Evolutionary conservation across 768 basidiomycete genomes (phyloP).

Genomic region (Glaciozyma antarctica): DNA sequence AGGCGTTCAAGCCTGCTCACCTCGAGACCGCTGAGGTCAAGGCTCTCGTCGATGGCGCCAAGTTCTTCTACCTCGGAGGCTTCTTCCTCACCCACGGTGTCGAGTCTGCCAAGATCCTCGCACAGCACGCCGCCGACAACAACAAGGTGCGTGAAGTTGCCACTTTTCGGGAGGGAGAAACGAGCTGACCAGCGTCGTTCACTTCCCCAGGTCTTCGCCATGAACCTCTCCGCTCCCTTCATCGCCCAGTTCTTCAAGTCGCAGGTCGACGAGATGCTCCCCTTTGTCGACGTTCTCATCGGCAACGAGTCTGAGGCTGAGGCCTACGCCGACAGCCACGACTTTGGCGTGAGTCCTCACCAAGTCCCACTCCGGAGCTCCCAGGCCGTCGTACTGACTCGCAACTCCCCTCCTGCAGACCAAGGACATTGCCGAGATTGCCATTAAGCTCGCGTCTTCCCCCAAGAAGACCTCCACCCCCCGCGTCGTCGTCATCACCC

Average conservation of each 20-base stretch:
- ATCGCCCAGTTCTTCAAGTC: constrained; percentile 84
- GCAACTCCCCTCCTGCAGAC: constrained; percentile 37
- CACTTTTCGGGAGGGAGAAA: not conserved
- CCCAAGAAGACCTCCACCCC: constrained; percentile 43
- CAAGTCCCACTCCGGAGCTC: not conserved
- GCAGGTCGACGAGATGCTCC: constrained; percentile 70
- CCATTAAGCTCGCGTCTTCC: constrained; percentile 62
- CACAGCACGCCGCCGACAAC: constrained; percentile 62
- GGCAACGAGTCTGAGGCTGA: constrained; percentile 95
- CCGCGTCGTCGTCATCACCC: constrained; percentile 81
- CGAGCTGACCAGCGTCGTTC: not conserved
- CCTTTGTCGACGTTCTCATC: constrained; percentile 79
- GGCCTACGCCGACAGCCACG: constrained; percentile 66
- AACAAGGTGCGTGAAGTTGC: constrained; percentile 54
- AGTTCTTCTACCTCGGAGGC: constrained; percentile 87
- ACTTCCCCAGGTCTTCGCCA: constrained; percentile 57
- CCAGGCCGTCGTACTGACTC: not conserved
- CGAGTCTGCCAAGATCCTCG: constrained; percentile 59
- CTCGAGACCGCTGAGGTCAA: constrained; percentile 66
- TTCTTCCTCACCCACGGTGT: constrained; percentile 94
- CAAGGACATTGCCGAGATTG: constrained; percentile 59
- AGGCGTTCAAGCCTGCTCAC: constrained; percentile 75
- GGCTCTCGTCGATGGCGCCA: constrained; percentile 65
- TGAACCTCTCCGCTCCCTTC: constrained; percentile 97
- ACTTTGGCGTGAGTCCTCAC: constrained; percentile 46